Evolutionary conservation across 176 grass and related monocot genomes (phyloP).

Genomic region (Cenchrus purpureus): DNA sequence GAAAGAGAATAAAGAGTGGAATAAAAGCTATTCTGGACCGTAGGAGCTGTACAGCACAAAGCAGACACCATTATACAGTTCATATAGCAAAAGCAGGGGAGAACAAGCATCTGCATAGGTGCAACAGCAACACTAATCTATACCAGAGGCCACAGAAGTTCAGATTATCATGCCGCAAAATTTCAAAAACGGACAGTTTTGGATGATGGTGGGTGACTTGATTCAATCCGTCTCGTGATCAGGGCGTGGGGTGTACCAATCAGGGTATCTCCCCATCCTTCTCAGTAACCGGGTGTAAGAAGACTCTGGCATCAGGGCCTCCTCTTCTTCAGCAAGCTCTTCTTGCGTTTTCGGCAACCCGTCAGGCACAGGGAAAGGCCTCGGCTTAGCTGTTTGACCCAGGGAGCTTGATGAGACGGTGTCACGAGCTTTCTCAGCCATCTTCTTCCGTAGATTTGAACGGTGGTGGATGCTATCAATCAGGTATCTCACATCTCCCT

Average conservation of each 20-base stretch:
- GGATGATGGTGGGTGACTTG: background rate
- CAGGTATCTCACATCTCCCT: slow-evolving; percentile 56
- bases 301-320: slow-evolving; percentile 69
- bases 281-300: slow-evolving; percentile 70
- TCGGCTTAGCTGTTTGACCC: slow-evolving; percentile 24
- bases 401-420: slow-evolving; percentile 16
- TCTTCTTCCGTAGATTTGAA: slow-evolving; percentile 51
- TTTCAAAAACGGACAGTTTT: background rate
- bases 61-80: background rate
- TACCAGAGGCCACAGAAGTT: background rate
- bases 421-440: slow-evolving; percentile 41
- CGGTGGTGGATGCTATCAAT: slow-evolving; percentile 61
- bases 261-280: slow-evolving; percentile 64
- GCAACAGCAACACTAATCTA: slow-evolving; percentile 6
- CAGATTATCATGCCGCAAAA: slow-evolving; percentile 1
- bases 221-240: slow-evolving; percentile 64
- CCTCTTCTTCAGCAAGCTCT: slow-evolving; percentile 74
- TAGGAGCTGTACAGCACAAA: slow-evolving; percentile 10
- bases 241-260: slow-evolving; percentile 74
- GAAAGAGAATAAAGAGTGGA: background rate
- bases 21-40: background rate
- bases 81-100: slow-evolving; percentile 25
- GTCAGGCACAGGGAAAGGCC: slow-evolving; percentile 69
- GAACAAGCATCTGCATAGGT: background rate
- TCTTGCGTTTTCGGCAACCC: slow-evolving; percentile 68